Evolutionary conservation across 1,284 basidiomycete genomes (phyloP), one percentile per base, ranked within the genome.

Genomic region (Cryptococcus depauperatus): DNA sequence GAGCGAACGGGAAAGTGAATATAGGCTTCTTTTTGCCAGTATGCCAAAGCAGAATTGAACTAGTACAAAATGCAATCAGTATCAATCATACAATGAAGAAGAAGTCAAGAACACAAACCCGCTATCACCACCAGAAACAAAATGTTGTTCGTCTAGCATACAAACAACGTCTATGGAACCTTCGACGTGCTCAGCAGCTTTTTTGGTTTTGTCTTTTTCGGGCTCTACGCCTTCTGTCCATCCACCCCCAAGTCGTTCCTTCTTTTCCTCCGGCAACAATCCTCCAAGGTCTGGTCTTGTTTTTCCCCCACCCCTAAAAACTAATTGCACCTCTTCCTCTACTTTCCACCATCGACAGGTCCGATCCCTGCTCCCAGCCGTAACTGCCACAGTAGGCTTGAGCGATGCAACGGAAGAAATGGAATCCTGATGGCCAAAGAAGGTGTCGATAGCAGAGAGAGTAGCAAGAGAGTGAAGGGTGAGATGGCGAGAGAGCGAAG

Each of bases 311-410:
- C 90, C 92, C 34, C 95, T 79, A 59, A 98, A 96, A 3, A 98
- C 91, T 23, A 99, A 76, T 67, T 98, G 95, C 19, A 81, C 86
- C 72, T 97, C 92, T 51, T 99, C 93, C 33, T 84, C 81, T 43
- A 98, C 84, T 73, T 97, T 97, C 93, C 93, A 99, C 72, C 82
- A 96, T 21, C 93, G 78, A 53, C 84, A 80, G 0, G 91, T 95
- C 58, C 90, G 84, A 73, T 99, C 93, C 22, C 91, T 75, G 1
- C 83, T 85, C 9, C 95, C 93, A 0, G 84, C 84, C 29, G 83
- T 90, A 8, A 97, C 81, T 8, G 85, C 87, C 0, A 83, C 81
- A 60, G 96, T 90, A 3, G 81, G 80, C 23, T 84, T 79, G 5
- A 98, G 77, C 1, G 86, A 77, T 53, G 91, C 86, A 1, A 99